These are phyloP conservation scores for Agaricus bisporus DNA, from an alignment of 768 basidiomycete genomes.

Conservation along the genomic window DNA sequence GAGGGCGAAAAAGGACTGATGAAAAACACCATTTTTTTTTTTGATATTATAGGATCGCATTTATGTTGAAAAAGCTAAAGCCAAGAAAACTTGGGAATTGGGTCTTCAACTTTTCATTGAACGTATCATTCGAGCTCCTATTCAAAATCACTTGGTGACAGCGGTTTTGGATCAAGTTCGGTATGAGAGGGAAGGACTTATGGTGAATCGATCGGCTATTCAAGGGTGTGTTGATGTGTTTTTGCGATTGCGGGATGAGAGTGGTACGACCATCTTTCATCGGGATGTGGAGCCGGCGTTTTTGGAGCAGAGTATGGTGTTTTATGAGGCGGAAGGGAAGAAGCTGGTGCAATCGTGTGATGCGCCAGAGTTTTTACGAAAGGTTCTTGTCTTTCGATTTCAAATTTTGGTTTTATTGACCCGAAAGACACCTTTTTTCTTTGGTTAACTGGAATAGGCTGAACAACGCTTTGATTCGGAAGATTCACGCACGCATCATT, in stretches of 20 bases:
- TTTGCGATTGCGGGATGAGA: conserved; percentile 52
- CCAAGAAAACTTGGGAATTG: conserved; percentile 77
- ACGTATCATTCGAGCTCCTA: conserved; percentile 73
- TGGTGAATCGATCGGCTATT: conserved; percentile 86
- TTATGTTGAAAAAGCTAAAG: conserved; percentile 65
- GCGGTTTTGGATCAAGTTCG: conserved; percentile 86
- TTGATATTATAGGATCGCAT: conserved; percentile 70
- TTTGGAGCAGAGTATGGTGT: conserved; percentile 68
- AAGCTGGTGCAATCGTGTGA: conserved; percentile 68
- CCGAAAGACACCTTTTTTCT: no score
- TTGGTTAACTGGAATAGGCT: conserved; percentile 38
- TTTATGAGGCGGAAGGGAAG: conserved; percentile 74
- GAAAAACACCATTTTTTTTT: no score
- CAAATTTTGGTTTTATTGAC: no score
- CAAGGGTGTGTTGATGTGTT: conserved; percentile 87
- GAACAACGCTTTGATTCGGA: conserved; percentile 81
- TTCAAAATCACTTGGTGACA: conserved; percentile 74
- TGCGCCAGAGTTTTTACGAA: conserved; percentile 73
- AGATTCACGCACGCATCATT: conserved; percentile 78
- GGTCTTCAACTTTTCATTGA: conserved; percentile 80
- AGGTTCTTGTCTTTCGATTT: conserved; percentile 36
- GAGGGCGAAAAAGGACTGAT: no score
- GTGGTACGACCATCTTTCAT: conserved; percentile 64
- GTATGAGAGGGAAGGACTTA: conserved; percentile 87
- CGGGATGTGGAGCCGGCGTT: conserved; percentile 80